Base-by-base conservation (phyloP, 2,329 filamentous ascomycete species). In the Hypoxylon sp. region DNA sequence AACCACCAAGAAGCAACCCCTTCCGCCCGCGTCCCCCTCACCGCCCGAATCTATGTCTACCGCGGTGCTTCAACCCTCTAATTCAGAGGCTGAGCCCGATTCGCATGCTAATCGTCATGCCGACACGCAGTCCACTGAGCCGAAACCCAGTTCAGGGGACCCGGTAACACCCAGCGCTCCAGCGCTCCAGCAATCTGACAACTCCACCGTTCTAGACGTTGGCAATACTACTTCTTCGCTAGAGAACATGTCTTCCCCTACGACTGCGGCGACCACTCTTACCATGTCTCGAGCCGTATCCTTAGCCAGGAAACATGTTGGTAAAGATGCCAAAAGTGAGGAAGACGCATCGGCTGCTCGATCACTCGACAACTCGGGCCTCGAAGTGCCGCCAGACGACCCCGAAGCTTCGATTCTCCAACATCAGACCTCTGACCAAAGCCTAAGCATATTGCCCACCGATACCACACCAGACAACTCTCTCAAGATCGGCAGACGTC, bases 191-290 rank as follows among this genome's bases (percentile, higher is more conserved):
- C 19, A 63, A 50, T 30, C 52, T n/a, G 53, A 67, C 25, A 56
- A 63, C 9, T 28, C 41, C 13, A 30, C 48, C 43, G 48, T 51
- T n/a, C 48, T 61, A 32, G 67, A 75, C 19, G 51, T 58, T 23
- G 73, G 77, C 59, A 80, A 83, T 68, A 83, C 80, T 1, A 87
- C 86, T 1, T 85, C 84, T 7, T 79, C 79, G 21, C 80, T 88
- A 21, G 86, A 89, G 71, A 82, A 79, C 21, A 80, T 89, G 73
- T 85, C 87, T 6, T 88, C 87, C 9, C 87, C 87, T 6, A 85
- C 86, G 0, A 83, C 84, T 6, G 86, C 87, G 3, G 86, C 85
- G 0, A 83, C 85, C 3, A 85, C 84, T 30, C 81, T 87, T 63
- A 69, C 70, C 21, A 63, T 69, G 11, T 87, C 86, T 1, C 82